These are phyloP conservation scores for Cryphonectria carpinicola DNA, from an alignment of 2,329 filamentous ascomycete genomes.

Conservation along the genomic window DNA sequence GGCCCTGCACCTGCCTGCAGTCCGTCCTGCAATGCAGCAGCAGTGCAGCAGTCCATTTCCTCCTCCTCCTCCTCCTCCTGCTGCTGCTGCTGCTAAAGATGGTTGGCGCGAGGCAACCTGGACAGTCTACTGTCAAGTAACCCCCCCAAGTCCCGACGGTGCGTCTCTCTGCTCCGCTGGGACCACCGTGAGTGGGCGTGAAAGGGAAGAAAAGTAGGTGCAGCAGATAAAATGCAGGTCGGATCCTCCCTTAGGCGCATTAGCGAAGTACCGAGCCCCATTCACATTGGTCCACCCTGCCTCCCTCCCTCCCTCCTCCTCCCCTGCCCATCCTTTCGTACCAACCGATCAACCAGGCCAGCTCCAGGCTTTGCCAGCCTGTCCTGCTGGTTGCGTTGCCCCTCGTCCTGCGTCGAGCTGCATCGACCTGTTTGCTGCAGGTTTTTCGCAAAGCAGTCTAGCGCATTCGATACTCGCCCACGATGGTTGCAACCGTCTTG, in stretches of 20 bases:
- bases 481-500: constrained; percentile 15
- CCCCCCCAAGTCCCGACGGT: background rate
- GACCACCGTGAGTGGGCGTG: background rate
- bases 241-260: background rate
- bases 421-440: constrained; percentile 20
- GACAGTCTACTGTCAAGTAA: background rate
- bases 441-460: constrained; percentile 17
- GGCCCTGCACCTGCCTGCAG: background rate
- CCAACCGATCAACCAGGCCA: background rate
- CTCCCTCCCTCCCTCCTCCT: background rate
- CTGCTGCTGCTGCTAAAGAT: background rate
- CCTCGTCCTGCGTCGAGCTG: background rate
- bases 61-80: background rate
- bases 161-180: background rate
- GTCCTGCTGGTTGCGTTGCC: background rate
- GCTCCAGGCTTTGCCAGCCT: background rate
- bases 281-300: background rate
- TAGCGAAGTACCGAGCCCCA: background rate
- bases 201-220: background rate
- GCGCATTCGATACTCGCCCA: constrained; percentile 20
- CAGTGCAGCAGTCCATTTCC: background rate
- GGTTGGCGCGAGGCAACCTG: background rate
- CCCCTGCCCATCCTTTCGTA: background rate
- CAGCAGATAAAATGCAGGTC: constrained; percentile 1
- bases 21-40: constrained; percentile 5